phyloP scores from a whole-genome alignment of 441 rosid genomes.

The Codiaeum variegatum region DNA sequence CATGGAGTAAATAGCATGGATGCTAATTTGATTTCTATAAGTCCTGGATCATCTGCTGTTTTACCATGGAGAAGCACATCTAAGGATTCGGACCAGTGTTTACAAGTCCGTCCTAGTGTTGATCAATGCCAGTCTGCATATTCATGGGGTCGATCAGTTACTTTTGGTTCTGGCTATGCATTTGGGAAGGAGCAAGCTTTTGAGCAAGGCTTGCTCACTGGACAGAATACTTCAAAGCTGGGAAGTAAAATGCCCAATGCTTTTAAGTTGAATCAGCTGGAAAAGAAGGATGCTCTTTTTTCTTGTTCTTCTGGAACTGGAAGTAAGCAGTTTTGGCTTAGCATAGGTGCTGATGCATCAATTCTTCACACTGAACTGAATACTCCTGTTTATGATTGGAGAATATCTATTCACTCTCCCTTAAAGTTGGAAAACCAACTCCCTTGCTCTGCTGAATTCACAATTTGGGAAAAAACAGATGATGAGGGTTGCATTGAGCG shows the following conservation, averaged over 20 bases:
- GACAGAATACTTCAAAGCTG: constrained; percentile 61
- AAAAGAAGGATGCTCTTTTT: constrained; percentile 90
- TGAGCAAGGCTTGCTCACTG: constrained; percentile 65
- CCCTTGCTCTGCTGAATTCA: constrained; percentile 83
- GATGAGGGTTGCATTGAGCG: constrained; percentile 76
- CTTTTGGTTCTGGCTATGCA: constrained; percentile 58
- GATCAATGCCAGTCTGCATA: constrained; percentile 48
- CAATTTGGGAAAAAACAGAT: constrained; percentile 78
- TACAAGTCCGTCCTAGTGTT: constrained; percentile 69
- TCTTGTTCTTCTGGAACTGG: constrained; percentile 55
- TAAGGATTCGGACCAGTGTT: constrained; percentile 58
- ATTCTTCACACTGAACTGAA: constrained; percentile 90
- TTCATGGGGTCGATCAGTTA: constrained; percentile 72
- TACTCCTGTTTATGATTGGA: constrained; percentile 97
- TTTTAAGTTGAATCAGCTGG: constrained; percentile 75
- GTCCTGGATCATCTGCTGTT: constrained; percentile 69
- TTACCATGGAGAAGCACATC: constrained; percentile 88
- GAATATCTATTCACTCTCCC: constrained; percentile 79
- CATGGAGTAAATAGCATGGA: constrained; percentile 24
- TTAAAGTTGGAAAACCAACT: constrained; percentile 95
- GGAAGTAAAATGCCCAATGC: constrained; percentile 51
- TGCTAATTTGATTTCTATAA: constrained; percentile 36
- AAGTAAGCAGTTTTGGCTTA: constrained; percentile 80
- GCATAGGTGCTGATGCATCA: constrained; percentile 83
- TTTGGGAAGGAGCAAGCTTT: constrained; percentile 72